Percentiles rank a stretch among this genome's conserved stretches.
Conservation (phyloP, 495 filamentous ascomycete genomes). For the Penicillium cataractarum region DNA sequence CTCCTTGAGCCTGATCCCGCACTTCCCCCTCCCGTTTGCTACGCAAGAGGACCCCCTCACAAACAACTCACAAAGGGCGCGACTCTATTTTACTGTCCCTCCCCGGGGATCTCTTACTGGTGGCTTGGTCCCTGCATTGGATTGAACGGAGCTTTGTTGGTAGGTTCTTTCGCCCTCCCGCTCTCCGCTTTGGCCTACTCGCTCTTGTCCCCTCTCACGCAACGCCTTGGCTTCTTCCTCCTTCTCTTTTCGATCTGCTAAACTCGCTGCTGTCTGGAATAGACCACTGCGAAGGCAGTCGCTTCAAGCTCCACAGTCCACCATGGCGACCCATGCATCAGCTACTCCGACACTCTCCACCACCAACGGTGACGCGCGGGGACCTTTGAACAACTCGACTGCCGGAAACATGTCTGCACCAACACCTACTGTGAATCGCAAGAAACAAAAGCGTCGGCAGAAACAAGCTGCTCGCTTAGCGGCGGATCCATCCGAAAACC, state of each 20-base stretch:
- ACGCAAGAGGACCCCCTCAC: slow-evolving; percentile 9
- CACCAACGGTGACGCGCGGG: slow-evolving; percentile 41
- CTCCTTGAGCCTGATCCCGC: slow-evolving; percentile 28
- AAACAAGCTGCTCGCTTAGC: slow-evolving; percentile 76
- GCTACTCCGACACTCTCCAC: slow-evolving; percentile 39
- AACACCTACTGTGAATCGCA: slow-evolving; percentile 67
- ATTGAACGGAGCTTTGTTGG: slow-evolving; percentile 39
- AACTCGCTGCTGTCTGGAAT: background rate
- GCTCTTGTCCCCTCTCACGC: slow-evolving; percentile 25
- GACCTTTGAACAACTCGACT: slow-evolving; percentile 30
- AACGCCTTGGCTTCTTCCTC: slow-evolving; percentile 8
- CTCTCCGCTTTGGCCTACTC: slow-evolving; percentile 32
- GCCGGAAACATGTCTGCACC: slow-evolving; percentile 40
- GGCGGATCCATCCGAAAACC: slow-evolving; percentile 47
- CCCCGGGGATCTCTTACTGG: slow-evolving; percentile 20
- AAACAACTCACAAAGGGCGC: slow-evolving; percentile 19
- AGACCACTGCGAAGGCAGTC: slow-evolving; percentile 27
- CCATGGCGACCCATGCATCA: slow-evolving; percentile 39
- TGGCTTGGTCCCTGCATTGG: slow-evolving; percentile 25
- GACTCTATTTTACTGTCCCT: slow-evolving; percentile 10
- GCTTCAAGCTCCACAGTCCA: slow-evolving; percentile 29
- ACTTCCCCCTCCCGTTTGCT: slow-evolving; percentile 30
- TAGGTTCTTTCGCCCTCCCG: slow-evolving; percentile 38
- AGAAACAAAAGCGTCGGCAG: slow-evolving; percentile 85
- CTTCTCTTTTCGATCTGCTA: background rate